phyloP scores from a whole-genome alignment of 768 basidiomycete species.

The Sporobolomyces phaffii region DNA sequence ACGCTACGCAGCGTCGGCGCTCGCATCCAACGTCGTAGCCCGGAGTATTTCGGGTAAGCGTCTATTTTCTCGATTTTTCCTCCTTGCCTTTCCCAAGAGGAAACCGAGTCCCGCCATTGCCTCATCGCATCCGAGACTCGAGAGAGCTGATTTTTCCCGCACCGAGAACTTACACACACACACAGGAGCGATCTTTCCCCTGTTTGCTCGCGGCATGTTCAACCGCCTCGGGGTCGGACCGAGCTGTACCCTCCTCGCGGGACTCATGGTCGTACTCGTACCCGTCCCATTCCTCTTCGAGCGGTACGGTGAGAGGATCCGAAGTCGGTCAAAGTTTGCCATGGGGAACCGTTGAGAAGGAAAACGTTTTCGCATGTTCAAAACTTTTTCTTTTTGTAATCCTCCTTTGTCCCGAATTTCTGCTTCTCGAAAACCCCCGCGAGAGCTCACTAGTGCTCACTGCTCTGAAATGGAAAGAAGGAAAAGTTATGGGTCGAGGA shows the following conservation, averaged over 20 bases:
- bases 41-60: slow-evolving; percentile 1
- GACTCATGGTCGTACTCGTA: slow-evolving; percentile 5
- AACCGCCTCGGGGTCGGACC: slow-evolving; percentile 8
- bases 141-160: no score
- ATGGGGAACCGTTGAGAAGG: background rate
- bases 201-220: slow-evolving; percentile 22
- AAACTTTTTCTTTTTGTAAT: no score
- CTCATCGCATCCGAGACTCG: no score
- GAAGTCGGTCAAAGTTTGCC: background rate
- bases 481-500: no score
- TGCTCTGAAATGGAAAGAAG: no score
- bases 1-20: slow-evolving; percentile 14
- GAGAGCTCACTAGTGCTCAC: no score
- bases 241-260: slow-evolving; percentile 23
- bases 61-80: background rate
- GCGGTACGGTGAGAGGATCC: background rate
- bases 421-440: no score
- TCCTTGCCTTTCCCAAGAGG: background rate
- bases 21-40: background rate
- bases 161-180: no score
- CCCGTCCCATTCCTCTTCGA: slow-evolving; percentile 29
- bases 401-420: no score
- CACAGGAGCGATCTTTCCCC: slow-evolving; percentile 21
- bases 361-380: no score
- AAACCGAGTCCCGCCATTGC: background rate